Conservation (phyloP, 2,329 filamentous ascomycete genomes). For the Colletotrichum sp. region DNA sequence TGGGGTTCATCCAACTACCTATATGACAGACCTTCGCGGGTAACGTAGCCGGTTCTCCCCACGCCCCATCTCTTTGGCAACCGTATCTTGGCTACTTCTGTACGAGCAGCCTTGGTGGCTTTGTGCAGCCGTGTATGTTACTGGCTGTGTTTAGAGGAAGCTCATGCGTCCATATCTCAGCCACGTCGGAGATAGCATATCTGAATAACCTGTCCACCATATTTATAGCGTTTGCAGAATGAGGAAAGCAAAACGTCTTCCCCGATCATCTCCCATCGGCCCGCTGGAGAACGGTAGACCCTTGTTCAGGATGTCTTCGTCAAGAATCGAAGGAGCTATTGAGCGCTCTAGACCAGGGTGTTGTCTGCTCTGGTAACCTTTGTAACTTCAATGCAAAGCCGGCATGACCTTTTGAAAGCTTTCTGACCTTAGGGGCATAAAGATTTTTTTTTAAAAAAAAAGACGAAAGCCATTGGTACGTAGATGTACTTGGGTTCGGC, state of each 20-base stretch:
- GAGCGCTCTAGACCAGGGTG: not conserved
- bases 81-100: not conserved
- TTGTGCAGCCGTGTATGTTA: not conserved
- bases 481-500: not conserved
- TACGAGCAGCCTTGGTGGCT: not conserved
- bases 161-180: not conserved
- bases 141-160: not conserved
- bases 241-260: not conserved
- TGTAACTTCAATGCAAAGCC: not conserved
- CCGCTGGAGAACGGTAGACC: not conserved
- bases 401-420: not conserved
- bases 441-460: fast-evolving
- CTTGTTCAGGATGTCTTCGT: not conserved
- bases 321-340: not conserved
- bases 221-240: not conserved
- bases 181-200: not conserved
- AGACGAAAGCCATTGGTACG: not conserved
- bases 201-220: not conserved
- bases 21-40: not conserved
- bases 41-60: not conserved
- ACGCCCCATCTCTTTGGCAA: not conserved
- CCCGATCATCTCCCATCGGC: not conserved
- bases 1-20: not conserved
- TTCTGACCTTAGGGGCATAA: not conserved
- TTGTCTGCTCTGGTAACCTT: not conserved